phyloP scores from a whole-genome alignment of 768 basidiomycete species.

The Lactifluus hygrophoroides region DNA sequence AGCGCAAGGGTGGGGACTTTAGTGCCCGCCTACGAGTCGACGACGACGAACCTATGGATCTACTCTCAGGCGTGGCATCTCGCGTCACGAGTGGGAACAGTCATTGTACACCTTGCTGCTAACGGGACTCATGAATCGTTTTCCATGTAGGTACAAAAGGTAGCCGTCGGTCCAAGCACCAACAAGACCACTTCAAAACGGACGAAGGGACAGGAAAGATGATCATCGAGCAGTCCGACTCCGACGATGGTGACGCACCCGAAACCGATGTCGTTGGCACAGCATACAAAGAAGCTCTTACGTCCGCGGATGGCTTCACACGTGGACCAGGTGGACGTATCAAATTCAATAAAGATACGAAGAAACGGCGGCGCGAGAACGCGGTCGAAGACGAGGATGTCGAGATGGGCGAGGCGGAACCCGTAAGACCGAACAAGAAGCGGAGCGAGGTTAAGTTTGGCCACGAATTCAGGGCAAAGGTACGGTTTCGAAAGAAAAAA shows the following conservation, averaged over 20 bases:
- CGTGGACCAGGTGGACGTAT: conserved; percentile 76
- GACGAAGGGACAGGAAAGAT: conserved; percentile 79
- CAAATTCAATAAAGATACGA: conserved; percentile 96
- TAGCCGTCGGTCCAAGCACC: conserved; percentile 60
- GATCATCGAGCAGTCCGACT: conserved; percentile 56
- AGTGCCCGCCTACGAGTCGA: conserved; percentile 73
- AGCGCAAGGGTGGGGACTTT: conserved; percentile 31
- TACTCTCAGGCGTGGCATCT: conserved; percentile 71
- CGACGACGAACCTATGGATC: conserved; percentile 91
- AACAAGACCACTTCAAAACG: conserved; percentile 84
- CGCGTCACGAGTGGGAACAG: conserved; percentile 57
- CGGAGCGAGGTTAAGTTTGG: conserved; percentile 57
- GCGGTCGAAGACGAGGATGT: conserved; percentile 51
- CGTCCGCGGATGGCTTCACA: conserved; percentile 84
- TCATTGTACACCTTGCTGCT: neutral
- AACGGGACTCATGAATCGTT: neutral
- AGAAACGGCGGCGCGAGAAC: conserved; percentile 74
- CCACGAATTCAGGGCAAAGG: conserved; percentile 94
- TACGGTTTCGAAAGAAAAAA: conserved; percentile 29
- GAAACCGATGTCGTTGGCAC: conserved; percentile 53
- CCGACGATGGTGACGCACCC: conserved; percentile 35
- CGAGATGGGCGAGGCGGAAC: conserved; percentile 69
- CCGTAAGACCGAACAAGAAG: conserved; percentile 34
- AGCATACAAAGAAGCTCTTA: conserved; percentile 78
- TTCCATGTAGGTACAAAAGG: conserved; percentile 34